Evolutionary conservation across 805 yeast genomes (phyloP).

Genomic region (Yarrowia hollandica): DNA sequence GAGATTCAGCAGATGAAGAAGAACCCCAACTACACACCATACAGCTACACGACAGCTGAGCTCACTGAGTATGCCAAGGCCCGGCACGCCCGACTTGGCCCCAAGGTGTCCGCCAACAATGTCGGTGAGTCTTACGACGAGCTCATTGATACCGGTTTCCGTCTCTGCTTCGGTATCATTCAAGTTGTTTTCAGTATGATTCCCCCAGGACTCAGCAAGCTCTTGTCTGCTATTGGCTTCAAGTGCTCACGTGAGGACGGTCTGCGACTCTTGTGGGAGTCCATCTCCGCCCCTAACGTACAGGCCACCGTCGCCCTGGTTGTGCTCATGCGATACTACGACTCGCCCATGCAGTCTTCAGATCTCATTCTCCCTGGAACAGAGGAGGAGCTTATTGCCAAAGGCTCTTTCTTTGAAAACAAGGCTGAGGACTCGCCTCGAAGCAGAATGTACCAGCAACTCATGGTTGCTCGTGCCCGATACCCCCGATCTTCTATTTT

Average conservation of each 20-base stretch:
- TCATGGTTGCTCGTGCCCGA: conserved; percentile 63
- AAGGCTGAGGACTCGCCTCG: conserved; percentile 24
- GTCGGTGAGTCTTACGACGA: conserved; percentile 62
- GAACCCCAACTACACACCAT: conserved; percentile 15
- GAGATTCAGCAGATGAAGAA: conserved; percentile 54
- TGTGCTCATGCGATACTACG: conserved; percentile 81
- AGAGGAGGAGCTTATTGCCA: conserved; percentile 36
- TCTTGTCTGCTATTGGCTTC: conserved; percentile 87
- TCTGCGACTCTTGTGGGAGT: conserved; percentile 80
- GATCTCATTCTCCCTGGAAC: conserved; percentile 59
- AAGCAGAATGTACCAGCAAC: conserved; percentile 37
- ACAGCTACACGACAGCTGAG: conserved; percentile 13
- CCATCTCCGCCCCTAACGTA: conserved; percentile 77
- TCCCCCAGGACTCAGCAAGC: conserved; percentile 89
- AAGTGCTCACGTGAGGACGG: conserved; percentile 88
- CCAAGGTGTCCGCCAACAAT: conserved; percentile 24
- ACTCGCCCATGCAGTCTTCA: conserved; percentile 92
- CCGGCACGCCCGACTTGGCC: conserved; percentile 15
- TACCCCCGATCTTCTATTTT: conserved; percentile 89
- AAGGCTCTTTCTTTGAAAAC: background rate
- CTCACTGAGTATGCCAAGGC: conserved; percentile 24
- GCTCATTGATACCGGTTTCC: conserved; percentile 86
- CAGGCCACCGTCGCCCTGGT: conserved; percentile 92
- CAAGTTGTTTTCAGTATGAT: conserved; percentile 90
- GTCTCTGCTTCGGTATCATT: conserved; percentile 85